Conservation (phyloP, 2,329 filamentous ascomycete species). For the Plenodomus tracheiphilus region DNA sequence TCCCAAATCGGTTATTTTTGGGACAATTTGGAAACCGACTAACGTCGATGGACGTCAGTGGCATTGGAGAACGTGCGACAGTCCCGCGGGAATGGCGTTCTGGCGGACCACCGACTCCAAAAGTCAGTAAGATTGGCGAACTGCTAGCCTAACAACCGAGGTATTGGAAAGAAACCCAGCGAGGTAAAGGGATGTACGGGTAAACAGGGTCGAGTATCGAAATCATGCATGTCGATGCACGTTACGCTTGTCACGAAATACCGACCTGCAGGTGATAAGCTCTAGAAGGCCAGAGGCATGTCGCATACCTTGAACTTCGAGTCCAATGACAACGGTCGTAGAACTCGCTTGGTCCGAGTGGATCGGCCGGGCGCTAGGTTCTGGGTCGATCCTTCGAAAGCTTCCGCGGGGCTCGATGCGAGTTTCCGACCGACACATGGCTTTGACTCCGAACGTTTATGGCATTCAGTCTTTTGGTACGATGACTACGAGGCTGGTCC, state of each 20-base stretch:
- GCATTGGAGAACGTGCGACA: not conserved
- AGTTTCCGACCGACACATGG: not conserved
- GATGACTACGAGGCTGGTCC: conserved; percentile 9
- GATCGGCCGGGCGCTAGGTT: conserved; percentile 13
- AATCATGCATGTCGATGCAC: conserved; percentile 2
- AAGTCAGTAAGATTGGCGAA: not conserved
- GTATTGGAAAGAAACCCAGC: conserved; percentile 7
- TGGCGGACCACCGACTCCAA: not conserved
- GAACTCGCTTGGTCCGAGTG: conserved; percentile 1
- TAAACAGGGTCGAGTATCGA: conserved; percentile 4
- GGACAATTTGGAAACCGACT: not conserved
- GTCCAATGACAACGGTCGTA: not conserved
- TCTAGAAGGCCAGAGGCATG: not conserved
- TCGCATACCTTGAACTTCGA: not conserved
- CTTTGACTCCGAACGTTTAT: not conserved
- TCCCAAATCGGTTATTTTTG: not conserved
- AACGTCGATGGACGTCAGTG: not conserved
- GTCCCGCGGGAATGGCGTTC: not conserved
- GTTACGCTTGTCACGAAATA: not conserved
- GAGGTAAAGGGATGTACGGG: conserved; percentile 7
- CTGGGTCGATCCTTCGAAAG: not conserved
- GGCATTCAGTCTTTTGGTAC: not conserved
- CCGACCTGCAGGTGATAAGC: not conserved
- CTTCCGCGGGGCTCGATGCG: not conserved
- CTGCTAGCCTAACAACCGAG: conserved; percentile 2